Evolutionary conservation across 805 yeast species (phyloP).

Genomic region (Starmera dryadoides): DNA sequence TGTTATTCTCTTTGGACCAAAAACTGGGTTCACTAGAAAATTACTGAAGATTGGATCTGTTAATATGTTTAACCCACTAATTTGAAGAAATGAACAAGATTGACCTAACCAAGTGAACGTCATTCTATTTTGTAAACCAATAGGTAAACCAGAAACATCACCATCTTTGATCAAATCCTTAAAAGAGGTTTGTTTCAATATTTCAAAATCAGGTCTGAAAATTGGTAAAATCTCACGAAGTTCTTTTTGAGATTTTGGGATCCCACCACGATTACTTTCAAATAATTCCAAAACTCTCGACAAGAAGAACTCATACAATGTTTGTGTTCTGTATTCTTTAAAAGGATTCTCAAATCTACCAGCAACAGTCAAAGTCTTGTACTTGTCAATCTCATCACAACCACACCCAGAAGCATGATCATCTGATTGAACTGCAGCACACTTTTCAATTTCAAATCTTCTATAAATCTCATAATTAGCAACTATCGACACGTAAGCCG

Average conservation of each 20-base stretch:
- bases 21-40: slow-evolving; percentile 47
- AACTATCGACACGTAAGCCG: slow-evolving; percentile 48
- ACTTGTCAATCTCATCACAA: slow-evolving; percentile 24
- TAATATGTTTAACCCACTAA: slow-evolving; percentile 64
- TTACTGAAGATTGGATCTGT: slow-evolving; percentile 82
- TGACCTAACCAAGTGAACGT: slow-evolving; percentile 92
- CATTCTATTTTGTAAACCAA: slow-evolving; percentile 35
- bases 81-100: slow-evolving; percentile 70
- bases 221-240: slow-evolving; percentile 55
- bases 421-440: slow-evolving; percentile 3
- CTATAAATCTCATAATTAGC: slow-evolving; percentile 47
- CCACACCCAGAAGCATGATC: slow-evolving; percentile 11
- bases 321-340: slow-evolving; percentile 82
- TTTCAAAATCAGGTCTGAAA: slow-evolving; percentile 37
- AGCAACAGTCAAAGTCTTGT: slow-evolving; percentile 42
- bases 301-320: slow-evolving; percentile 74
- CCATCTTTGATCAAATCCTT: slow-evolving; percentile 2
- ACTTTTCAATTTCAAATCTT: slow-evolving; percentile 27
- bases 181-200: slow-evolving; percentile 13
- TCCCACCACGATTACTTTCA: slow-evolving; percentile 53
- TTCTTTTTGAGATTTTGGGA: slow-evolving; percentile 39
- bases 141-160: slow-evolving; percentile 24
- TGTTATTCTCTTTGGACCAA: slow-evolving; percentile 84
- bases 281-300: slow-evolving; percentile 68
- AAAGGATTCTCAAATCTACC: slow-evolving; percentile 92